phyloP scores from a whole-genome alignment of 2,329 filamentous ascomycete genomes.

The Zymoseptoria pseudotritici region DNA sequence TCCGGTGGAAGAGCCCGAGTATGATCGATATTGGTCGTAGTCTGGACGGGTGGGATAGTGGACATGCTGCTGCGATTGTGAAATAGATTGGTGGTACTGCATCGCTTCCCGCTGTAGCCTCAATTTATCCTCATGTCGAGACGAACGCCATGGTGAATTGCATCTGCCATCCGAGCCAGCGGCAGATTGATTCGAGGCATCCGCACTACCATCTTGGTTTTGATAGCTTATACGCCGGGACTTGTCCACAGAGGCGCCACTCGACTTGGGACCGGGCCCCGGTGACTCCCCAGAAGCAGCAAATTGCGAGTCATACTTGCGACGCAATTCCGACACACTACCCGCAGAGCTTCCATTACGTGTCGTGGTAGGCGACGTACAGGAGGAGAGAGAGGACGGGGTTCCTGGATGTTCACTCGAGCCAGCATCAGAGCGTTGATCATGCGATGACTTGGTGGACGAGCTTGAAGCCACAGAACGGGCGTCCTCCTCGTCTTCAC shows the following conservation, averaged over 20 bases:
- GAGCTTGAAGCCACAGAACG: constrained; percentile 18
- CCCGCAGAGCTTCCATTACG: constrained; percentile 15
- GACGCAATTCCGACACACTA: constrained; percentile 25
- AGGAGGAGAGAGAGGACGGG: constrained; percentile 26
- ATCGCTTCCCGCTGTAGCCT: constrained; percentile 19
- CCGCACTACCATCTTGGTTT: constrained; percentile 9
- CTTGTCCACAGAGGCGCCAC: too few relatives aligned
- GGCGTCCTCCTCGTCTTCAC: constrained; percentile 16
- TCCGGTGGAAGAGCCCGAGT: constrained; percentile 19
- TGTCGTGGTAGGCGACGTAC: constrained; percentile 24
- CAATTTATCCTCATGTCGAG: constrained; percentile 14
- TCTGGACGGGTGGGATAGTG: constrained; percentile 16
- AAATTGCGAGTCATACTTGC: constrained; percentile 23
- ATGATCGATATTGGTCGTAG: constrained; percentile 21
- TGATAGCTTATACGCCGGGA: constrained; percentile 5
- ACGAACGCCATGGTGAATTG: constrained; percentile 14
- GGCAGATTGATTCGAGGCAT: constrained; percentile 5
- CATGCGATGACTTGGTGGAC: constrained; percentile 24
- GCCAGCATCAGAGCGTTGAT: constrained; percentile 25
- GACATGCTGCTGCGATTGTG: constrained; percentile 14
- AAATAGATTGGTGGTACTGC: constrained; percentile 15
- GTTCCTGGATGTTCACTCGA: constrained; percentile 26
- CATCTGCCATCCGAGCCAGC: constrained; percentile 8
- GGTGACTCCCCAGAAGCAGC: constrained; percentile 2
- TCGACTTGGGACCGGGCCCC: too few relatives aligned